These are phyloP conservation scores for Chalara sp. DNA, from an alignment of 2,329 filamentous ascomycete species.

Conservation along the genomic window DNA sequence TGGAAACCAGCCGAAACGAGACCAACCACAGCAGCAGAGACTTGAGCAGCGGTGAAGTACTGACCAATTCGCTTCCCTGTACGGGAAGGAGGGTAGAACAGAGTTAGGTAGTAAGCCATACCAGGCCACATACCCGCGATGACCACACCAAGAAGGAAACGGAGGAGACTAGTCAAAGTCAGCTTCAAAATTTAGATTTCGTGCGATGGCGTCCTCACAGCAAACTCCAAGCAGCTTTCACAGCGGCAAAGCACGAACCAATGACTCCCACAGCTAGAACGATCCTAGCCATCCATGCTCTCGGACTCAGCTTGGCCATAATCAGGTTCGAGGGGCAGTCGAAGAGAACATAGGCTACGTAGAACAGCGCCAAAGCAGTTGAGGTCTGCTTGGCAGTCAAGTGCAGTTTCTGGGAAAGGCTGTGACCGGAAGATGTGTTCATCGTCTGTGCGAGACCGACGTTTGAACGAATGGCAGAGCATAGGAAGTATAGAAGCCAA, in stretches of 20 bases:
- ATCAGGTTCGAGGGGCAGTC: conserved; percentile 83
- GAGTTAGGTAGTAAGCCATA: conserved; percentile 86
- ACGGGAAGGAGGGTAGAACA: conserved; percentile 84
- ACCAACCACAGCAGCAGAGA: conserved; percentile 83
- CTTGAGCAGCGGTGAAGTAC: conserved; percentile 84
- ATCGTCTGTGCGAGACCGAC: conserved; percentile 93
- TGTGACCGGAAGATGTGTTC: conserved; percentile 66
- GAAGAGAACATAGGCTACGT: conserved; percentile 86
- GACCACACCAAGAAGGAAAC: conserved; percentile 77
- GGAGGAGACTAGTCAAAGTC: conserved; percentile 49
- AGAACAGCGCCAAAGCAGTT: conserved; percentile 80
- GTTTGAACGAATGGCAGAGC: conserved; percentile 86
- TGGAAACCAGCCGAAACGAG: conserved; percentile 89
- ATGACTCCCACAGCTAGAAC: conserved; percentile 82
- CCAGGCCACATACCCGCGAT: conserved; percentile 94
- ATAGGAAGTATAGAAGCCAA: conserved; percentile 87
- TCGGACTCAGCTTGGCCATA: conserved; percentile 79
- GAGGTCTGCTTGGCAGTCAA: conserved; percentile 72
- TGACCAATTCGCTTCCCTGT: conserved; percentile 83
- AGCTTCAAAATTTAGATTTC: neutral
- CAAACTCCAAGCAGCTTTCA: conserved; percentile 77
- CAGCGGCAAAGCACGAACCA: conserved; percentile 75
- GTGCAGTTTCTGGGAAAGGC: conserved; percentile 64
- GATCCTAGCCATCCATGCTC: conserved; percentile 88
- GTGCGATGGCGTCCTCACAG: conserved; percentile 7